Conservation (phyloP, 2,329 filamentous ascomycete species). For the Aureobasidium zeae region DNA sequence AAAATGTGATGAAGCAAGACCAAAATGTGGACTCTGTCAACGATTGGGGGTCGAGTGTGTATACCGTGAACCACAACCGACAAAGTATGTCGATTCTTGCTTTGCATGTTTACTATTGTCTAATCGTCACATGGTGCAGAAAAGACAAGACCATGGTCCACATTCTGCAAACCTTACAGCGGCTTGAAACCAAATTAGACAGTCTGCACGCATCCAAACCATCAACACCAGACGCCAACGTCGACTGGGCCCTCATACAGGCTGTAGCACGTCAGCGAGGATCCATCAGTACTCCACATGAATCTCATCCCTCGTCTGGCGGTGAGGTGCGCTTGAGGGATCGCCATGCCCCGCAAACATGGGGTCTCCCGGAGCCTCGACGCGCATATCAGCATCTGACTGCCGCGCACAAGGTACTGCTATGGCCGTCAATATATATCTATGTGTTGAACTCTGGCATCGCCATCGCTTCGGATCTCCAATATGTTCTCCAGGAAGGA, state of each 20-base stretch:
- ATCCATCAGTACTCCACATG: background rate
- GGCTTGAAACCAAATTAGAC: constrained; percentile 50
- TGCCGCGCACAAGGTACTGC: constrained; percentile 44
- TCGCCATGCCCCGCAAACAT: background rate
- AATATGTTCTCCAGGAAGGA: constrained; percentile 30
- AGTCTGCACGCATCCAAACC: constrained; percentile 22
- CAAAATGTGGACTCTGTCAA: constrained; percentile 52
- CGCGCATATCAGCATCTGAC: constrained; percentile 26
- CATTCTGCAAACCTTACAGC: constrained; percentile 49
- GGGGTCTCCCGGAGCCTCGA: constrained; percentile 1
- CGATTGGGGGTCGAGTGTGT: constrained; percentile 50
- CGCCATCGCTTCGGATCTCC: constrained; percentile 26
- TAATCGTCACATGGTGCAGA: constrained; percentile 29
- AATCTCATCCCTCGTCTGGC: constrained; percentile 4
- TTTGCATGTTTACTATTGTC: background rate
- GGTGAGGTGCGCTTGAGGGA: background rate
- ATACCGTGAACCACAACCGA: constrained; percentile 52
- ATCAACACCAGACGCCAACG: constrained; percentile 19
- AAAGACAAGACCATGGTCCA: constrained; percentile 56
- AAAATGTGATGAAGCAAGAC: constrained; percentile 54
- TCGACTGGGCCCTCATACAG: background rate
- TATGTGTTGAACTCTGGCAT: constrained; percentile 29
- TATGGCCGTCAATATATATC: constrained; percentile 36
- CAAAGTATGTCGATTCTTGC: constrained; percentile 43
- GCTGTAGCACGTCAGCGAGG: background rate